Evolutionary conservation across 805 yeast genomes (phyloP), one percentile per base, ranked within the genome.

Genomic region (Wickerhamomyces queroliae): DNA sequence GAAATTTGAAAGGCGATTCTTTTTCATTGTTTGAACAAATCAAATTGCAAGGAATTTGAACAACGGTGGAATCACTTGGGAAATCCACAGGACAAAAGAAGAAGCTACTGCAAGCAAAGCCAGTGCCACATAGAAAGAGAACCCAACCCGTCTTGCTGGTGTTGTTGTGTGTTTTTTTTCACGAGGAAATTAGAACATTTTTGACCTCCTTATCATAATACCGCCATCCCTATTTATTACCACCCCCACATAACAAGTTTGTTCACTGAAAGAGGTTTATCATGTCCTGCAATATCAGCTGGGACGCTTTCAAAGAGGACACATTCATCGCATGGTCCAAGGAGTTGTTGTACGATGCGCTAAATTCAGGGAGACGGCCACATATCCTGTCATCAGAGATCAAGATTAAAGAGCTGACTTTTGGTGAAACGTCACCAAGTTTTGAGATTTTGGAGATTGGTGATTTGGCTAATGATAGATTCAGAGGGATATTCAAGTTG

Each of bases 371-470:
- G 3, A 78, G 77, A 48, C 64, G 80, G 40, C 89, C 91, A 10
- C 76, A 74, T 37, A 78, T 85, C 7, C 64, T 85, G 15, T 85
- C 86, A 20, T 82, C 85, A 16, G 74, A 72, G 35, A 84, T 85
- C 45, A 64, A 65, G 28, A 86, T 85, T 36, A 72, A 76, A 40
- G 87, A 83, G 46, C 68, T 85, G 28, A 72, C 80, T 50, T 80
- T 86, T 63, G 95, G 95, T 9, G 70, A 78, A 35, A 69, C 74
- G 21, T 79, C 93, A 1, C 95, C 95, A 1, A 66, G 70, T 40
- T 76, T 85, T 44, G 95, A 85, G 59, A 81, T 86, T 27, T 64
- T 85, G 43, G 95, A 85, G 53, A 81, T 85, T 47, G 95, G 95
- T 5, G 95, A 86, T 55, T 61, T 86, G 25, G 93, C 80, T 7